Percentiles rank a stretch among this genome's conserved stretches.
Conservation (phyloP, 2,329 filamentous ascomycete genomes). For the Aspergillus proliferans region DNA sequence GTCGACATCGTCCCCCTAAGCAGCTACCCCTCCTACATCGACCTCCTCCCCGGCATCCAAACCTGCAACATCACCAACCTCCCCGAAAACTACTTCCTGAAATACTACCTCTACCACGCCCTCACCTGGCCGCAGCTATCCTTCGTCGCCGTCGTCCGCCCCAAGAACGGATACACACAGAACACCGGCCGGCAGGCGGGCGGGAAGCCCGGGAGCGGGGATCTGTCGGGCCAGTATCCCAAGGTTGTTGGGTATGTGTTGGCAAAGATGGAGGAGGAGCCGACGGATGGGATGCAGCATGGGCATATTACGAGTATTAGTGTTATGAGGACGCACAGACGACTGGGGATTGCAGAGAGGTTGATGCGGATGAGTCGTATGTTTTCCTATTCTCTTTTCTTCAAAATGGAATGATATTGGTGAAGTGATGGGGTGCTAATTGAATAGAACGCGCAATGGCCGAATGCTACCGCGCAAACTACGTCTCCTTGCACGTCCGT, state of each 20-base stretch:
- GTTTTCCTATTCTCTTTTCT: constrained; percentile 24
- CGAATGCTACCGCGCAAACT: constrained; percentile 82
- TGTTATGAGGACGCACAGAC: constrained; percentile 91
- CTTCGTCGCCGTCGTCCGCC: constrained; percentile 91
- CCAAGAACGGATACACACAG: constrained; percentile 64
- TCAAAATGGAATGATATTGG: too few relatives aligned
- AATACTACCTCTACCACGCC: constrained; percentile 99
- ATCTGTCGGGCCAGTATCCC: constrained; percentile 57
- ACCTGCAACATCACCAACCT: constrained; percentile 98
- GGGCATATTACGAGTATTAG: constrained; percentile 93
- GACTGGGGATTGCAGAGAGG: constrained; percentile 91
- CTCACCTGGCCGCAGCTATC: constrained; percentile 96
- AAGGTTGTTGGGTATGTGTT: constrained; percentile 99
- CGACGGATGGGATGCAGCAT: constrained; percentile 80
- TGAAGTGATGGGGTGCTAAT: not conserved
- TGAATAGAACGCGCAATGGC: constrained; percentile 83
- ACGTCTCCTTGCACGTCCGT: constrained; percentile 93
- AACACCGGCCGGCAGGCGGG: constrained; percentile 56
- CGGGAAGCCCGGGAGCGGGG: constrained; percentile 11
- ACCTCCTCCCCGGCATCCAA: constrained; percentile 79
- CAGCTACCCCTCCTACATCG: constrained; percentile 60
- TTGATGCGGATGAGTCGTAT: constrained; percentile 92
- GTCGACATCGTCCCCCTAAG: constrained; percentile 45
- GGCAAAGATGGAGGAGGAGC: constrained; percentile 99
- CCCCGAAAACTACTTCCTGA: constrained; percentile 99